Base-by-base conservation (phyloP, 2,329 filamentous ascomycete species). In the Colletotrichum noveboracense region DNA sequence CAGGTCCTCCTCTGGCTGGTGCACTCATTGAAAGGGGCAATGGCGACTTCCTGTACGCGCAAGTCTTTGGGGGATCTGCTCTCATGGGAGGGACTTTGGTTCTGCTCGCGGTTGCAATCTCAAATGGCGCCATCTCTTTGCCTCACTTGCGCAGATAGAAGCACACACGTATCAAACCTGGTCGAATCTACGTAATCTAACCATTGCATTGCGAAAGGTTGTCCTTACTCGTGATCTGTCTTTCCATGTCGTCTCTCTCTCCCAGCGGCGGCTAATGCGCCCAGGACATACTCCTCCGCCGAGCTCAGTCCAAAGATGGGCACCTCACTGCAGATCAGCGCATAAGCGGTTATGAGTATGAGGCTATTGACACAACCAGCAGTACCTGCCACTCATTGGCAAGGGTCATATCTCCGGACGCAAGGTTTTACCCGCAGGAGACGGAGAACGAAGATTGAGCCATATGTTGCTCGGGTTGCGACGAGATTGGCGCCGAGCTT, bases 1-100 rank as follows among this genome's bases (percentile, higher is more conserved):
- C 86, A 3, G 89, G 89, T 0, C 87, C 88, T n/a, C 89, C 89
- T 0, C 87, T 90, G 32, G 86, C 86, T 0, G 89, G 89, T 0
- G 86, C 86, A 1, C 83, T 91, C 14, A 86, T 91, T 52, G 82
- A 36, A 2, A 43, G 32, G 9, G 26, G 43, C n/a, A 18, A 48
- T 26, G 62, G 62, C 13, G 18, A 52, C 36, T 66, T 48, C 43
- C 14, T 66, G n/a, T 66, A 66, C n/a, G 62, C 62, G n/a, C 62
- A 66, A 38, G 26, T 30, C 13, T 66, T 66, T 48, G 62, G 34
- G 36, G 62, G 38, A 43, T 43, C 38, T 43, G 38, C 38, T 43
- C 38, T 43, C 38, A 43, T 43, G 38, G 38, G 38, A 43, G 38
- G 38, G 18, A 43, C 38, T 0, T 43, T 43, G 18, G 38, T 43